phyloP scores from a whole-genome alignment of 2,329 filamentous ascomycete genomes.

The Paraphoma chrysanthemicola region DNA sequence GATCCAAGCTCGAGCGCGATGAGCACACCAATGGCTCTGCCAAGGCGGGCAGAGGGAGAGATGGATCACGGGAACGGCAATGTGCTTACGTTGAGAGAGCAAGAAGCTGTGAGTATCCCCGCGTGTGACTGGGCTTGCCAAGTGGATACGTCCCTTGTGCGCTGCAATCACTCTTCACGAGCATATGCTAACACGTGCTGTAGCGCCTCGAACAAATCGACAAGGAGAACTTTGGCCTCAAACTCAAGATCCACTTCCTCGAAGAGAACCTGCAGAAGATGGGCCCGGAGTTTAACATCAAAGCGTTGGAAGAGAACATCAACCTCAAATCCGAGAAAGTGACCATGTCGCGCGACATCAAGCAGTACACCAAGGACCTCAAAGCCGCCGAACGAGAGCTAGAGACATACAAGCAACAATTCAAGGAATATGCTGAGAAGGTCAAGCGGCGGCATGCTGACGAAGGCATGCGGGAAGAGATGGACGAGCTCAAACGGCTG shows the following conservation, averaged over 20 bases:
- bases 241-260: constrained; percentile 75
- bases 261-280: constrained; percentile 88
- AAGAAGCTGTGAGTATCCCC: constrained; percentile 74
- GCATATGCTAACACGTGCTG: constrained; percentile 5
- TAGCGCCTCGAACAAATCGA: constrained; percentile 89
- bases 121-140: neutral
- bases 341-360: constrained; percentile 86
- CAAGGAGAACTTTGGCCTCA: constrained; percentile 94
- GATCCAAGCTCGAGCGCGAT: constrained; percentile 79
- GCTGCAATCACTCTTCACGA: neutral
- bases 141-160: neutral
- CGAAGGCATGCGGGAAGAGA: constrained; percentile 70
- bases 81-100: constrained; percentile 88
- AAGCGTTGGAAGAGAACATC: constrained; percentile 90
- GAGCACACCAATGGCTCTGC: constrained; percentile 79
- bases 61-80: constrained; percentile 83
- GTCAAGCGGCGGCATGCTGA: constrained; percentile 78
- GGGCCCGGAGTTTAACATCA: constrained; percentile 88
- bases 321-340: constrained; percentile 93
- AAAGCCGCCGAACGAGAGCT: constrained; percentile 84
- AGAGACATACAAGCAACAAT: constrained; percentile 81
- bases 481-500: constrained; percentile 56
- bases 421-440: constrained; percentile 82
- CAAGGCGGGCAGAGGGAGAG: constrained; percentile 69
- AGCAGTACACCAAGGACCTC: constrained; percentile 84